Base-by-base conservation (phyloP, 164 flowering plant species). In the Paratinospora sagittata region DNA sequence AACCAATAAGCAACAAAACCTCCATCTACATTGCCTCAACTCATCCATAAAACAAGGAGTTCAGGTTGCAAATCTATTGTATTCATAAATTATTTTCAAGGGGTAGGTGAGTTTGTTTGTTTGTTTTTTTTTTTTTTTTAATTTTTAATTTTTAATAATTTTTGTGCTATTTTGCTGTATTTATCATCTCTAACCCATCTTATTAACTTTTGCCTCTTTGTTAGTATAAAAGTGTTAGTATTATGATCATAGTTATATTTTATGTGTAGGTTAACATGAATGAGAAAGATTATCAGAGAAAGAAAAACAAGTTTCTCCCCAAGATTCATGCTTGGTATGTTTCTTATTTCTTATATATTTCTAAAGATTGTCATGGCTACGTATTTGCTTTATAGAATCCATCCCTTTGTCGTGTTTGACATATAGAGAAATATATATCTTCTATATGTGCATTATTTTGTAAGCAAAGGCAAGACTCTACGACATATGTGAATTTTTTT, bases 261-360 rank as follows among this genome's bases (percentile, higher is more conserved):
- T 62, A 0, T 79, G 19, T 43, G 23, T 88, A 96, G 99, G 97
- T 93, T 74, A 96, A 96, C 81, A 91, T 96, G 99, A 96, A 85
- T 71, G 99, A 96, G 85, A 96, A 72, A 81, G 99, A 96, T 75
- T 96, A 96, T 76, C 97, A 91, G 72, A 89, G 99, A 66, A 96
- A 91, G 82, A 96, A 96, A 87, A 96, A 96, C 88, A 96, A 96
- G 84, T 96, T 87, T 83, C 84, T 96, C 73, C 97, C 98, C 24
- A 96, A 96, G 87, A 96, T 96, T 70, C 99, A 96, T 87, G 97
- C 98, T 60, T 96, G 99, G 99, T 96, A 89, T 81, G 79, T 69
- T 41, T 36, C 1, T 34, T 3, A 66, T 70, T 47, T 65, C 10
- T 41, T 52, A 39, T 63, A 63, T 37, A 26, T 13, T 27, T 71